phyloP scores from a whole-genome alignment of 169 alveolate genomes.

The Plasmodium gonderi region DNA sequence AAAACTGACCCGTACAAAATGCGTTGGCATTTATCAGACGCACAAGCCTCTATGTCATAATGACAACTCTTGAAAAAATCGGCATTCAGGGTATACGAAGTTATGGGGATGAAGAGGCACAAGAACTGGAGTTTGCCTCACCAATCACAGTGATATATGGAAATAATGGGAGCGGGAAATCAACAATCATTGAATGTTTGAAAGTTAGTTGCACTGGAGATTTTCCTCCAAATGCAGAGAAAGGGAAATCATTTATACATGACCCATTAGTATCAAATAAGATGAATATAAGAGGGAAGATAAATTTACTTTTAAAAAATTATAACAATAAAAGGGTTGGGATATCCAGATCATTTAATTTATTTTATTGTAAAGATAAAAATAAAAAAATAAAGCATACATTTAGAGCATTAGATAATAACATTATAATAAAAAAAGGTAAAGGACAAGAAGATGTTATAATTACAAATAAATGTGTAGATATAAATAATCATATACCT shows the following conservation, averaged over 20 bases:
- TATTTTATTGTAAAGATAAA: slow-evolving; percentile 82
- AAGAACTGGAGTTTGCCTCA: slow-evolving; percentile 92
- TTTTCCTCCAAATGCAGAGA: slow-evolving; percentile 96
- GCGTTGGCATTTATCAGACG: too few relatives aligned
- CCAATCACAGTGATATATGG: slow-evolving; percentile 98
- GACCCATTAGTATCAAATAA: slow-evolving; percentile 91
- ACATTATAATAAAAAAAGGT: slow-evolving; percentile 55
- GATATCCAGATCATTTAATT: slow-evolving; percentile 86
- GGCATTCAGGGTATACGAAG: slow-evolving; percentile 97
- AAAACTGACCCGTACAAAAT: too few relatives aligned
- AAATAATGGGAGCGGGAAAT: slow-evolving; percentile 98
- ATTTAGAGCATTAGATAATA: slow-evolving; percentile 79
- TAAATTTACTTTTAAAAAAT: slow-evolving; percentile 86
- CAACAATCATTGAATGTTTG: slow-evolving; percentile 97
- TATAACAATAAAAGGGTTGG: slow-evolving; percentile 78
- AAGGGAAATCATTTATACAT: slow-evolving; percentile 95
- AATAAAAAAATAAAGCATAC: slow-evolving; percentile 78
- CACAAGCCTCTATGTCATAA: slow-evolving; percentile 40
- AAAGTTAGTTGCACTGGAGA: slow-evolving; percentile 95
- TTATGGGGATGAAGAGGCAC: slow-evolving; percentile 93
- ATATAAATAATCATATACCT: slow-evolving; percentile 94
- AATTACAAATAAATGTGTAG: slow-evolving; percentile 88
- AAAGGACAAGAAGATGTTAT: slow-evolving; percentile 63
- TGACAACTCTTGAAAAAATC: slow-evolving; percentile 95
- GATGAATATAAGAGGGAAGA: slow-evolving; percentile 92